phyloP scores from a whole-genome alignment of 129 eudicot species.

The Apium graveolens region DNA sequence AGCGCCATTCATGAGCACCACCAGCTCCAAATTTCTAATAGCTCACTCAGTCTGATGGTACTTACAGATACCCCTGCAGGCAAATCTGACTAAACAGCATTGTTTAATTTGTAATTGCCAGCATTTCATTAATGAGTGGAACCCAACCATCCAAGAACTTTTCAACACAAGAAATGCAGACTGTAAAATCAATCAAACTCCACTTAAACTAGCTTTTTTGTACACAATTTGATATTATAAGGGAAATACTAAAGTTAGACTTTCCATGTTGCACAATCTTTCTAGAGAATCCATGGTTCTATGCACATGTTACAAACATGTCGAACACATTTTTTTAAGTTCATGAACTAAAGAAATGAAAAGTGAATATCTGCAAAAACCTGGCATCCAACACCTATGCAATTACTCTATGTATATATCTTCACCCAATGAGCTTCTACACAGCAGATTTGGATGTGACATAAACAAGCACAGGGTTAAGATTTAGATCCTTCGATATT shows the following conservation, averaged over 20 bases:
- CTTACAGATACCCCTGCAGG: background rate
- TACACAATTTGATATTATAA: background rate
- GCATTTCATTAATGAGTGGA: background rate
- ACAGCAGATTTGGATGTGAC: conserved; percentile 7
- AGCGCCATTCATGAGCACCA: background rate
- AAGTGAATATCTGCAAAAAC: conserved; percentile 3
- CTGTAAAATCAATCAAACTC: background rate
- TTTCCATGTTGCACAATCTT: background rate
- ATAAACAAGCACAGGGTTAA: background rate
- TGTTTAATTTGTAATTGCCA: too few relatives aligned
- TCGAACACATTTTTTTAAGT: background rate
- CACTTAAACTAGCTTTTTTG: background rate
- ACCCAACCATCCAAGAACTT: background rate
- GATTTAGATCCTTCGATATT: conserved; percentile 6
- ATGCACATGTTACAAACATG: background rate
- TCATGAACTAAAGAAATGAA: background rate
- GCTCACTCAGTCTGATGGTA: background rate
- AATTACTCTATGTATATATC: conserved; percentile 4
- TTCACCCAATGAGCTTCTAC: conserved; percentile 5
- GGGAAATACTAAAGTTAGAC: background rate
- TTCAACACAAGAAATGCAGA: background rate
- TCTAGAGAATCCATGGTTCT: background rate
- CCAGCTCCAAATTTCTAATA: background rate
- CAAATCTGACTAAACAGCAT: background rate
- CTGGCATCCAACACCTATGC: background rate